Conservation (phyloP, 2,329 filamentous ascomycete species). For the Chalaropsis thielavioides region DNA sequence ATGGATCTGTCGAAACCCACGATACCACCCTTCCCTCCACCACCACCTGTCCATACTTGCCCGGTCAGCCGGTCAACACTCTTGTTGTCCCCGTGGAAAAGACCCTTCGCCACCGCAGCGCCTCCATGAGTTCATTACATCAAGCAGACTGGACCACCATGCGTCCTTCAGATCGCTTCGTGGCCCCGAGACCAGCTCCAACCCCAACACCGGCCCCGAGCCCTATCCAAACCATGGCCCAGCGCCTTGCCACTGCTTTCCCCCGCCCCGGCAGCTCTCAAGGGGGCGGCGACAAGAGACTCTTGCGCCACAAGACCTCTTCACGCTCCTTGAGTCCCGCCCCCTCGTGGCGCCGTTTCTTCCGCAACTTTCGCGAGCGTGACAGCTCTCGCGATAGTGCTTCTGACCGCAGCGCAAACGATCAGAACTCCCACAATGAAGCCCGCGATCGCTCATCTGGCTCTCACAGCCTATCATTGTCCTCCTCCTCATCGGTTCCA, state of each 20-base stretch:
- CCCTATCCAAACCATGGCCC: slow-evolving; percentile 11
- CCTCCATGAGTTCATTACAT: slow-evolving; percentile 47
- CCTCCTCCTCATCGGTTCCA: neutral
- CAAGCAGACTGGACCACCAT: slow-evolving; percentile 54
- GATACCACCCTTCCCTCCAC: slow-evolving; percentile 61
- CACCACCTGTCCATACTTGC: slow-evolving; percentile 67
- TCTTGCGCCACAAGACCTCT: slow-evolving; percentile 28
- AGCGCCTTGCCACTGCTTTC: slow-evolving; percentile 6
- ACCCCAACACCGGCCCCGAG: slow-evolving; percentile 23
- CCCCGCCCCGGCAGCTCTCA: neutral
- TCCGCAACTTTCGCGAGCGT: slow-evolving; percentile 28
- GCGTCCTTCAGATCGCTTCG: slow-evolving; percentile 63
- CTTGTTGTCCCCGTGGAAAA: slow-evolving; percentile 65
- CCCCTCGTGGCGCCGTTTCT: slow-evolving; percentile 38
- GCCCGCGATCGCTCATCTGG: neutral
- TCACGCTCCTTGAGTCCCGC: slow-evolving; percentile 35
- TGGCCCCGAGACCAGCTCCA: slow-evolving; percentile 48
- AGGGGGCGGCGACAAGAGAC: slow-evolving; percentile 9
- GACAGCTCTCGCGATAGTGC: slow-evolving; percentile 25
- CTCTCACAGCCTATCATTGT: slow-evolving; percentile 12
- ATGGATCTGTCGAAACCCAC: slow-evolving; percentile 62
- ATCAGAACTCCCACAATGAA: neutral
- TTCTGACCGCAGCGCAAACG: slow-evolving; percentile 19
- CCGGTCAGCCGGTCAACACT: slow-evolving; percentile 76
- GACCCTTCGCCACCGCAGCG: slow-evolving; percentile 44